Evolutionary conservation across 2,329 filamentous ascomycete species (phyloP).

Genomic region (Biscogniauxia sp.): DNA sequence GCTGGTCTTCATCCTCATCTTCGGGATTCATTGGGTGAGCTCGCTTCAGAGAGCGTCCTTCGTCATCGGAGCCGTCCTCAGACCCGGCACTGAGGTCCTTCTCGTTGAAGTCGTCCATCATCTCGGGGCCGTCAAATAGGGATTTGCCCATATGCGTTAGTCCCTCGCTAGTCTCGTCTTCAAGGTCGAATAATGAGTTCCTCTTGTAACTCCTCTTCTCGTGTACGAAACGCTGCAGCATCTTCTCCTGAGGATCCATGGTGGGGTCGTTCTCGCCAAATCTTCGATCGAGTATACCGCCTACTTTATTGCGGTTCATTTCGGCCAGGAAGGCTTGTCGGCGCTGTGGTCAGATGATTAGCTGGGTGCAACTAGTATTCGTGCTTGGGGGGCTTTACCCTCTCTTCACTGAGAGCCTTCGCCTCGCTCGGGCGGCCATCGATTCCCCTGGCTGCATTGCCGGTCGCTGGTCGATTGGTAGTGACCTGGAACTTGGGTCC

Average conservation of each 20-base stretch:
- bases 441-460: slow-evolving; percentile 55
- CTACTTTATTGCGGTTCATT: slow-evolving; percentile 88
- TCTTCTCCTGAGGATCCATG: slow-evolving; percentile 91
- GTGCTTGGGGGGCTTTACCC: slow-evolving; percentile 44
- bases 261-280: slow-evolving; percentile 95
- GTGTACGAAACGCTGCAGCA: slow-evolving; percentile 83
- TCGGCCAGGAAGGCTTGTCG: slow-evolving; percentile 83
- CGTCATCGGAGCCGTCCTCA: slow-evolving; percentile 54
- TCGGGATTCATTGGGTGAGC: slow-evolving; percentile 50
- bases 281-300: slow-evolving; percentile 86
- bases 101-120: slow-evolving; percentile 75
- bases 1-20: slow-evolving; percentile 54
- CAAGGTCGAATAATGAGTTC: slow-evolving; percentile 85
- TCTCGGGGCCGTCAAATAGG: slow-evolving; percentile 57
- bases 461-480: slow-evolving; percentile 56
- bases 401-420: slow-evolving; percentile 84
- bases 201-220: slow-evolving; percentile 81
- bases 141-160: slow-evolving; percentile 80
- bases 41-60: slow-evolving; percentile 55
- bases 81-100: slow-evolving; percentile 65
- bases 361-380: neutral
- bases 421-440: slow-evolving; percentile 77
- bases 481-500: slow-evolving; percentile 85
- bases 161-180: slow-evolving; percentile 67
- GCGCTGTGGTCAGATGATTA: slow-evolving; percentile 48